phyloP scores from a whole-genome alignment of 352 stramenopile genomes.

The Globisporangium okanoganense region DNA sequence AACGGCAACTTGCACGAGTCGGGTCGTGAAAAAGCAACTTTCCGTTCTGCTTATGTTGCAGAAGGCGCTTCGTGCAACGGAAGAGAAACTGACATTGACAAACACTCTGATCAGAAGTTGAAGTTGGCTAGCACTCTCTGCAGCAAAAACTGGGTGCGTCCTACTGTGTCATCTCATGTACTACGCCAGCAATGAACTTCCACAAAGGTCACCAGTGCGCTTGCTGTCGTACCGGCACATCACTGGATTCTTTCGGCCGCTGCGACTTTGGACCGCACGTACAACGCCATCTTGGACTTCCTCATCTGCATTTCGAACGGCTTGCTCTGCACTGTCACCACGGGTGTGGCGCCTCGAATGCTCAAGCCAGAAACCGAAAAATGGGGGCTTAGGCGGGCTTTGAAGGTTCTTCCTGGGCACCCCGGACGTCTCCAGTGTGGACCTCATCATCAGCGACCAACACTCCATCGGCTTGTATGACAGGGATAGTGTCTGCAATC shows the following conservation, averaged over 20 bases:
- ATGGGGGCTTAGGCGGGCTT: too few species aligned
- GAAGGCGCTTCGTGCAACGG: neutral
- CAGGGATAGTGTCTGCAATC: too few species aligned
- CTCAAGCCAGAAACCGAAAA: slow-evolving; percentile 44
- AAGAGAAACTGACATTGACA: neutral
- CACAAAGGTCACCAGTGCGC: too few species aligned
- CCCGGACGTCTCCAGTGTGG: slow-evolving; percentile 36
- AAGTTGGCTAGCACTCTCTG: neutral
- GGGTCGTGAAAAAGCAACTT: neutral
- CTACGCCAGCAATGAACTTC: too few species aligned
- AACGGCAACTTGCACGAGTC: neutral
- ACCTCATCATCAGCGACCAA: slow-evolving; percentile 47
- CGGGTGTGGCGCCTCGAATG: slow-evolving; percentile 45
- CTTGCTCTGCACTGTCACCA: slow-evolving; percentile 60
- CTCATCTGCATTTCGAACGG: slow-evolving; percentile 47
- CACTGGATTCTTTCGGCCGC: slow-evolving; percentile 47
- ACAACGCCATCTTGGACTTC: slow-evolving; percentile 48
- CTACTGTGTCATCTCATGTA: too few species aligned
- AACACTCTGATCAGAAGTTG: neutral
- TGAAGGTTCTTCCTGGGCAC: slow-evolving; percentile 56
- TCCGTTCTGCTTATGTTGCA: neutral
- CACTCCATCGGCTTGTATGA: slow-evolving; percentile 42
- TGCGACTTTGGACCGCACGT: slow-evolving; percentile 22
- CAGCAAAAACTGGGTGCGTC: too few species aligned
- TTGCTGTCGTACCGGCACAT: slow-evolving; percentile 33